Evolutionary conservation across 805 yeast genomes (phyloP).

Genomic region (Phaffomyces opuntiae): DNA sequence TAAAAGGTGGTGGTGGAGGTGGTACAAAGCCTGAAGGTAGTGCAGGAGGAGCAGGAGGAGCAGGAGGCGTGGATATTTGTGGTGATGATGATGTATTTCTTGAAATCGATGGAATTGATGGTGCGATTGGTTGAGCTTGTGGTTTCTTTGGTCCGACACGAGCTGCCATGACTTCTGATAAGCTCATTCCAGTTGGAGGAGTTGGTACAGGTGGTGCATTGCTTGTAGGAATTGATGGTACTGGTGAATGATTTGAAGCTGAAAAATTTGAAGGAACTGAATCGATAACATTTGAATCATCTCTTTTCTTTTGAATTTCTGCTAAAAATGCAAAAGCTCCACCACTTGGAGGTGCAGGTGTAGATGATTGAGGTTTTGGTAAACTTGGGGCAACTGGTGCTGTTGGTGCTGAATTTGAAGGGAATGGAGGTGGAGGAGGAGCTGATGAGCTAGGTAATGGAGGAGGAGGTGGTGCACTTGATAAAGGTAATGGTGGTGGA

Average conservation of each 20-base stretch:
- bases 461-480: constrained; percentile 11
- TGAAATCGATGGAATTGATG: constrained; percentile 1
- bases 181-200: constrained; percentile 29
- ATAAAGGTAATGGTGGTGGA: constrained; percentile 13
- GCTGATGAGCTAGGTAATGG: background rate
- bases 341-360: constrained; percentile 17
- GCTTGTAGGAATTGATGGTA: constrained; percentile 2
- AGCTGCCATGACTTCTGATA: constrained; percentile 25
- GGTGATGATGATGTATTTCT: constrained; percentile 4
- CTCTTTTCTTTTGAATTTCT: constrained; percentile 49
- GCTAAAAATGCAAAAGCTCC: constrained; percentile 47
- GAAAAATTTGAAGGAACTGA: constrained; percentile 11
- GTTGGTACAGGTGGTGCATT: constrained; percentile 18
- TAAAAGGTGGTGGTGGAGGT: constrained; percentile 15
- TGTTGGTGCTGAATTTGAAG: background rate
- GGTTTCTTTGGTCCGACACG: background rate
- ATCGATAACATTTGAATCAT: constrained; percentile 43
- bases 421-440: background rate
- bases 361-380: constrained; percentile 7
- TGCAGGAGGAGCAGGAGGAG: constrained; percentile 5
- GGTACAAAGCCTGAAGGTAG: constrained; percentile 16
- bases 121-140: constrained; percentile 3
- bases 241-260: background rate
- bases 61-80: constrained; percentile 16
- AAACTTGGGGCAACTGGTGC: constrained; percentile 13